These are phyloP conservation scores for Friedmanniomyces endolithicus DNA, from an alignment of 495 filamentous ascomycete genomes.

Conservation along the genomic window DNA sequence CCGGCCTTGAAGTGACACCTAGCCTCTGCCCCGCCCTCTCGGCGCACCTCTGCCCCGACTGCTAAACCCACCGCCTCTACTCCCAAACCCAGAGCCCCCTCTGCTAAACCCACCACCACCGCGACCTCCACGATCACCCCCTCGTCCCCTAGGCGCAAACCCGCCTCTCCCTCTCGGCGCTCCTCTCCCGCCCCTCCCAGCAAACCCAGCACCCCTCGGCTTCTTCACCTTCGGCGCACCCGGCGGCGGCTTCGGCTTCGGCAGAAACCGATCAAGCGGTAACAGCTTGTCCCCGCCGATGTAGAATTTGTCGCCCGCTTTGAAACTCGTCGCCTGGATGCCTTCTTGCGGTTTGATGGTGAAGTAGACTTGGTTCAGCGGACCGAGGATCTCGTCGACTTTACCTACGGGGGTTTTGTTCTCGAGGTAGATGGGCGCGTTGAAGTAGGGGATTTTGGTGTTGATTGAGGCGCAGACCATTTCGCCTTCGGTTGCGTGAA, in stretches of 20 bases:
- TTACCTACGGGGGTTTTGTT: conserved; percentile 84
- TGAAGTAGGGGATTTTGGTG: conserved; percentile 96
- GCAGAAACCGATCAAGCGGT: conserved; percentile 88
- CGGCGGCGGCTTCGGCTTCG: conserved; percentile 78
- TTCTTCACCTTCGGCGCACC: conserved; percentile 41
- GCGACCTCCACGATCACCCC: conserved; percentile 13
- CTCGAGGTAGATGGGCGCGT: conserved; percentile 94
- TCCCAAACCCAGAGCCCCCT: conserved; percentile 10
- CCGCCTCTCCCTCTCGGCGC: conserved; percentile 22
- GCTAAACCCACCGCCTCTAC: conserved; percentile 18
- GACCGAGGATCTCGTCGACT: conserved; percentile 88
- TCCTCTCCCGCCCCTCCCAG: conserved; percentile 30
- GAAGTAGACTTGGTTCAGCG: conserved; percentile 95
- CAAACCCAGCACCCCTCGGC: conserved; percentile 42
- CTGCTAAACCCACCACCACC: conserved; percentile 14
- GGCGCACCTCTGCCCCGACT: conserved; percentile 15
- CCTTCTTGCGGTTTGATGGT: conserved; percentile 93
- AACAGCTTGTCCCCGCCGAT: conserved; percentile 90
- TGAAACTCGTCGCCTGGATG: conserved; percentile 89
- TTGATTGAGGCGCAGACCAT: conserved; percentile 90
- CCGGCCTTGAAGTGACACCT: not conserved
- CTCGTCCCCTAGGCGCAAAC: conserved; percentile 12
- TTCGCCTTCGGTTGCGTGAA: conserved; percentile 92
- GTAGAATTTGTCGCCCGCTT: conserved; percentile 90
- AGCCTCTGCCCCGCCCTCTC: conserved; percentile 6